Base-by-base conservation (phyloP, 768 basidiomycete species). In the Russula lepida region DNA sequence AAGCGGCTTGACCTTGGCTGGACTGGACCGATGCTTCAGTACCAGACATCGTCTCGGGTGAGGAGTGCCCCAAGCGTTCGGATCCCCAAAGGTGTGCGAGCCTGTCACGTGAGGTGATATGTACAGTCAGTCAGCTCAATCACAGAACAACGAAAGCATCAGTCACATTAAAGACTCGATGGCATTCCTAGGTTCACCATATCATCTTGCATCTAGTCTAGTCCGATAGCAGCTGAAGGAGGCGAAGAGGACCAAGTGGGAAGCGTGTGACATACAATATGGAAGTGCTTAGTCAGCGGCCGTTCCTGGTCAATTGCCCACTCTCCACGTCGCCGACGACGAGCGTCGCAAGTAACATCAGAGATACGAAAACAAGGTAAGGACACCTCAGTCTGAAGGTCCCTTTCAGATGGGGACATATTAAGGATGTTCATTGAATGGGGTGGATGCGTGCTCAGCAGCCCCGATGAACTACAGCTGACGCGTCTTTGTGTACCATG, bases 381-480 rank as follows among this genome's bases (percentile, higher is more conserved):
- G 49, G 55, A 8, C 35, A 13, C 47, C 39, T 32, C 23, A 9
- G 2, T 30, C 7, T 53, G 32, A 46, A 33, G 32, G 15, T 53
- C 19, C 2, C 23, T 52, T 33, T 25, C 9, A 37, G 6, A 28
- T 48, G 28, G 12, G 37, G 15, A 37, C 25, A 54, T n/a, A 43
- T 35, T 48, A 28, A 54, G 33, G 62, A 55, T 56, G 69, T 67
- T 62, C 69, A 71, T 59, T 71, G 71, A 37, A 70, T 71, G 12
- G 67, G 65, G 44, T 74, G 73, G 52, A 78, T 73, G 23, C 66
- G 59, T 75, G 70, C 64, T 71, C 71, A 60, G 70, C 71, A 30
- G 32, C 44, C 25, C 54, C 13, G 63, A 62, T 64, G 43, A 46
- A 58, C 23, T 11, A 27, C 46, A 52, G 55, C 64, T 69, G 76